Evolutionary conservation across 2,329 filamentous ascomycete species (phyloP).

Genomic region (Fusarium pseudonygamai): DNA sequence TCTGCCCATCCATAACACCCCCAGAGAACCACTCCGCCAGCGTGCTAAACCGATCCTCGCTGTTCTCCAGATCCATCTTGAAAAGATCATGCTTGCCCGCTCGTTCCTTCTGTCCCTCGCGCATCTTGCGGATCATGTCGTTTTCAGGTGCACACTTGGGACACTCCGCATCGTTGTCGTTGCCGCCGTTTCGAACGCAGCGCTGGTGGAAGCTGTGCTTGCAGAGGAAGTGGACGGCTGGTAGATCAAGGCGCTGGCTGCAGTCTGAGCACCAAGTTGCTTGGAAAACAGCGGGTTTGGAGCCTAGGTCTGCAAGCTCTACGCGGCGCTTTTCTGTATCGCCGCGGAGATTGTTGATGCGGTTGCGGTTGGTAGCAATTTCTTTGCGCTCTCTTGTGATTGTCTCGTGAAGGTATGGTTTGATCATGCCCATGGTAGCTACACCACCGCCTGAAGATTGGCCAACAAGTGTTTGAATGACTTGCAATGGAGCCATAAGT

Average conservation of each 20-base stretch:
- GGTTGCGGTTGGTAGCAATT: slow-evolving; percentile 80
- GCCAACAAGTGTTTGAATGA: slow-evolving; percentile 89
- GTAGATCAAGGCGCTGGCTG: slow-evolving; percentile 80
- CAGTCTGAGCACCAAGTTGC: slow-evolving; percentile 89
- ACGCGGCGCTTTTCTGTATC: slow-evolving; percentile 83
- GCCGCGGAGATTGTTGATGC: slow-evolving; percentile 83
- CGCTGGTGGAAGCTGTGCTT: slow-evolving; percentile 97
- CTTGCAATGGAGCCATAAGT: slow-evolving; percentile 94
- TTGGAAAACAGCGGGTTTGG: slow-evolving; percentile 89
- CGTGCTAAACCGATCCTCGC: slow-evolving; percentile 86
- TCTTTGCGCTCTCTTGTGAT: slow-evolving; percentile 90
- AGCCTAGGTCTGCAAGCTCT: slow-evolving; percentile 80
- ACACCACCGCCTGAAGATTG: slow-evolving; percentile 65
- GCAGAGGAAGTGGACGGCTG: slow-evolving; percentile 94
- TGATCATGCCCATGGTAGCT: slow-evolving; percentile 97
- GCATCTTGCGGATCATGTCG: slow-evolving; percentile 86
- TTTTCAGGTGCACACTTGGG: slow-evolving; percentile 87
- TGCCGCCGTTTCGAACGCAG: slow-evolving; percentile 69
- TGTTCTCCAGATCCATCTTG: slow-evolving; percentile 77
- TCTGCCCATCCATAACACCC: slow-evolving; percentile 78
- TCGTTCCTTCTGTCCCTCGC: slow-evolving; percentile 85
- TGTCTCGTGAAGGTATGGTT: slow-evolving; percentile 87
- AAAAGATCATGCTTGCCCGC: slow-evolving; percentile 91
- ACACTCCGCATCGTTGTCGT: slow-evolving; percentile 78
- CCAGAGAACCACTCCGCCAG: slow-evolving; percentile 95